Evolutionary conservation across 108 stramenopile genomes (phyloP), one percentile per base, ranked within the genome.

Genomic region (Cyclotella sp.): DNA sequence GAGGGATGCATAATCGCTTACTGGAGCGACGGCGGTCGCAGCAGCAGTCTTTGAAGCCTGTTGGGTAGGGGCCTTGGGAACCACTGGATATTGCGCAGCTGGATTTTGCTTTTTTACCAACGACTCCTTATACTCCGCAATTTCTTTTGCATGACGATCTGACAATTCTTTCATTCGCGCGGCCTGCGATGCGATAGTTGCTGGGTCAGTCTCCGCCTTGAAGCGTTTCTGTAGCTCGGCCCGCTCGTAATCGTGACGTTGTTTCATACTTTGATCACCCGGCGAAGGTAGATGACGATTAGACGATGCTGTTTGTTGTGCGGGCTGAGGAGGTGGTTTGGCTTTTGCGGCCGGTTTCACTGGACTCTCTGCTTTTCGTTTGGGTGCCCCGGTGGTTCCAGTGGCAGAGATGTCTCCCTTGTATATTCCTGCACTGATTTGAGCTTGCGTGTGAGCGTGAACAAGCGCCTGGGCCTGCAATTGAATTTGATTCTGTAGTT

Each of bases 401-500:
- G 77, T 44, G 13, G 86, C 47, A 46, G 82, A 22, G n/a, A 67
- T 72, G 26, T 81, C 90, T 13, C 85, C 91, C 70, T 87, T 88
- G 76, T 84, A 91, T 55, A 94, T 94, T 0, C 93, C 93, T 39
- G 91, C 88, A 30, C 84, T 84, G 58, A 94, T 94, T 68, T 91
- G 91, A 1, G 93, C 93, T 68, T 91, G 90, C 11, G 93, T 94
- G 63, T 94, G 93, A 21, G 93, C 93, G 68, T 93, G 91, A 6
- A 93, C 88, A 19, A 93, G 54, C 7, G 89, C 89, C 61, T 92
- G 89, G 7, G 89, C 80, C 65, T 94, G 93, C 26, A 94, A 63
- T 54, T 91, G 90, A 79, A 94, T 90, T 73, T 94, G 93, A 52
- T 90, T 90, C 55, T 91, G 89, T 52, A 91, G 86, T 54, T 94